Evolutionary conservation across 495 filamentous ascomycete genomes (phyloP), one percentile per base, ranked within the genome.

Genomic region (Achaetomiella virescens): DNA sequence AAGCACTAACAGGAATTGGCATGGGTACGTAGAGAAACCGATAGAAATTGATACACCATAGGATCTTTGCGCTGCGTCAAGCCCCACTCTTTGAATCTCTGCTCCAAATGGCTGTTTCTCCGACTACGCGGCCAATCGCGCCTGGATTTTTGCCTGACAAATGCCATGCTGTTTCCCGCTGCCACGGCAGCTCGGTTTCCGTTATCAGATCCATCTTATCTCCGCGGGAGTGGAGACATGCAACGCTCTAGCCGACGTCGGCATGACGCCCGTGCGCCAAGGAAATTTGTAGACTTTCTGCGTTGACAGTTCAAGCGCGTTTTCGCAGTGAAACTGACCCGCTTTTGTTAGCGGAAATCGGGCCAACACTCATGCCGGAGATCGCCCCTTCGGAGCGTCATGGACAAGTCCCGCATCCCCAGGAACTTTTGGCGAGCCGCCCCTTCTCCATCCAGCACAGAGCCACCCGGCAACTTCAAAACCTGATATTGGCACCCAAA

Each of bases 131-230:
- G n/a, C n/a, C n/a, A n/a, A n/a, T n/a, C n/a, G n/a, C n/a, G n/a
- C n/a, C n/a, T n/a, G n/a, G n/a, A n/a, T n/a, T n/a, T n/a, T n/a
- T n/a, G n/a, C n/a, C 27, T 9, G 27, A 31, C 27, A 29, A 9
- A 48, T 48, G 10, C 22, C 27, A 27, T 48, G 21, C 14, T 18
- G 27, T 11, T 21, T 20, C n/a, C 15, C 15, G 11, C 47, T 15
- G 5, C 24, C 42, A 21, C 49, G 46, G 43, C 15, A 37, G 40
- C 59, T 62, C 55, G 62, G 60, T 58, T 24, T 67, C 61, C 65
- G 61, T 58, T 64, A 69, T 69, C 67, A 61, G 63, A 66, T 64
- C 52, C 38, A 68, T 70, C 67, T 70, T 66, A 70, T 70, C 67
- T 66, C 65, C 66, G 63, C 63, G 50, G 49, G 9, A 6, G 20